Evolutionary conservation across 129 eudicot genomes (phyloP), one percentile per base, ranked within the genome.

Genomic region (Helichrysum umbraculigerum): DNA sequence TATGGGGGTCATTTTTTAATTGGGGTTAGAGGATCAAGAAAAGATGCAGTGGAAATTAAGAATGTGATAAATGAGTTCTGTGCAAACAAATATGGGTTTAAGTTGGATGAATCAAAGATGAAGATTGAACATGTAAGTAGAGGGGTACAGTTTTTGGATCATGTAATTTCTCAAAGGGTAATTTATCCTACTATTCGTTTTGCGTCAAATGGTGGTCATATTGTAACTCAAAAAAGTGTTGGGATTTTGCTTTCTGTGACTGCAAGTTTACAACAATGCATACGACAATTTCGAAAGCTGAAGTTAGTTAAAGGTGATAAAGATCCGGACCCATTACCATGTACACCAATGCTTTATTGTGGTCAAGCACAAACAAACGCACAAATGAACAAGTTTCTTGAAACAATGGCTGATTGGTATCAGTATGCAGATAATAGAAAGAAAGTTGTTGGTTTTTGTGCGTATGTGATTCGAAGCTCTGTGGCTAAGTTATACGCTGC

Each of bases 261-360:
- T 1, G 99, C 99, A 39, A 94, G 99, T 68, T 81, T 94, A 57
- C 89, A 85, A 33, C 97, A 89, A 74, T 94, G 99, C 71, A 91
- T 94, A 39, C 83, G 77, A 33, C 89, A 87, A 64, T 94, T 94
- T 83, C 78, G 99, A 57, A 85, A 86, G 83, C 84, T 94, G 75
- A 81, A 60, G 30, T 84, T 91, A 68, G 81, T 91, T 16, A 94
- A 89, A 80, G 99, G 99, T 21, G 97, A 94, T 76, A 83, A 85
- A 78, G 96, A 94, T 78, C 99, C 98, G 0, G 99, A 94, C 17
- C 99, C 99, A 50, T 93, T 89, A 79, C 96, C 99, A 64, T 94
- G 97, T 83, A 81, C 87, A 11, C 88, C 96, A 59, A 94, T 94
- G 99, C 89, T 94, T 51, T 91, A 94, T 80, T 86, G 97, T 33